A percentile compares a stretch with the other conserved stretches of the same genome.
Conservation (phyloP, 257 asterid genomes). For the Lantana camara region DNA sequence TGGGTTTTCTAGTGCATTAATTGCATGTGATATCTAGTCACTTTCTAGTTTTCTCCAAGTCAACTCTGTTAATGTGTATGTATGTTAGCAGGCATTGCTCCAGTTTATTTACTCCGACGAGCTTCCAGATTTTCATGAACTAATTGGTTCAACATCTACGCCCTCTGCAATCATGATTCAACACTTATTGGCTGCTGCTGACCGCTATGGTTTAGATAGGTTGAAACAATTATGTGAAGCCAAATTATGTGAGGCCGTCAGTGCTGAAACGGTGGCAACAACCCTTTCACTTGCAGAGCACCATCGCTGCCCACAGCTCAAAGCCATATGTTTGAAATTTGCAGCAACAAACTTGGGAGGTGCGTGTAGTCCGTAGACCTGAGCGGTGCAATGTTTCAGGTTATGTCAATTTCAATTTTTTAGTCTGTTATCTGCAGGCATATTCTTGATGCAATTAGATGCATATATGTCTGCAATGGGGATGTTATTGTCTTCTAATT, state of each 20-base stretch:
- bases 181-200: slow-evolving; percentile 96
- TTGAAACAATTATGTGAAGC: slow-evolving; percentile 90
- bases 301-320: slow-evolving; percentile 84
- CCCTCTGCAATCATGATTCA: slow-evolving; percentile 75
- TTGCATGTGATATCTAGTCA: neutral
- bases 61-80: slow-evolving; percentile 10
- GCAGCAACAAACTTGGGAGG: slow-evolving; percentile 99
- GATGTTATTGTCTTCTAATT: slow-evolving; percentile 18
- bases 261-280: slow-evolving; percentile 80
- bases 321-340: slow-evolving; percentile 87
- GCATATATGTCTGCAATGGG: slow-evolving; percentile 25
- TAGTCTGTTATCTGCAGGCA: slow-evolving; percentile 42
- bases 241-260: slow-evolving; percentile 75
- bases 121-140: slow-evolving; percentile 71
- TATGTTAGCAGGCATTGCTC: slow-evolving; percentile 78
- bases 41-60: slow-evolving; percentile 2
- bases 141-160: slow-evolving; percentile 52
- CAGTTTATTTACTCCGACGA: slow-evolving; percentile 74
- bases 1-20: slow-evolving; percentile 3
- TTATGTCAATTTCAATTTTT: slow-evolving; percentile 50
- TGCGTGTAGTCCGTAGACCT: slow-evolving; percentile 94
- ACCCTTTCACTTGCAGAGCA: slow-evolving; percentile 93
- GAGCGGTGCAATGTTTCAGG: slow-evolving; percentile 91
- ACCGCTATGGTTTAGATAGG: slow-evolving; percentile 88
- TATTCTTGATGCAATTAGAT: slow-evolving; percentile 34